phyloP scores from a whole-genome alignment of 2,329 filamentous ascomycete species.

The Xylariomycetidae sp. region DNA sequence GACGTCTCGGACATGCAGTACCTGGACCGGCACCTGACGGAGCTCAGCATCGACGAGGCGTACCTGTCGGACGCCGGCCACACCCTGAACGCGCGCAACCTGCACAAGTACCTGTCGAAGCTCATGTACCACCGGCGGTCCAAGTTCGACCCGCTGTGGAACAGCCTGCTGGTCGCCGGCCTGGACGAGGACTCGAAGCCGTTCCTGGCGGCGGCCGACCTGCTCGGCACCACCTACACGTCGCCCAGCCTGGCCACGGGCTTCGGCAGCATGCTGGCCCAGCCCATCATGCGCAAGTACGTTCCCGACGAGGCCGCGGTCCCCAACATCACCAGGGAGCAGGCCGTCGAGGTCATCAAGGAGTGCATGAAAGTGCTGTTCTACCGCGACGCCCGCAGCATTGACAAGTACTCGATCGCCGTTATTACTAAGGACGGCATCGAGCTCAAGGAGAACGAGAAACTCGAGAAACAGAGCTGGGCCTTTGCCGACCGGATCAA shows the following conservation, averaged over 20 bases:
- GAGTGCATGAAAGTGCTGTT: constrained; percentile 98
- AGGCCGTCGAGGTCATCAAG: constrained; percentile 75
- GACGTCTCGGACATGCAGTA: constrained; percentile 99
- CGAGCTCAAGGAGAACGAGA: constrained; percentile 76
- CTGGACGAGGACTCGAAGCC: constrained; percentile 75
- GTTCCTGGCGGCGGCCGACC: constrained; percentile 87
- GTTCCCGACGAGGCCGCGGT: constrained; percentile 81
- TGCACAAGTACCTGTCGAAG: constrained; percentile 95
- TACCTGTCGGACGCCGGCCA: constrained; percentile 55
- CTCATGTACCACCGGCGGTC: constrained; percentile 92
- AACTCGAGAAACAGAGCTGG: constrained; percentile 95
- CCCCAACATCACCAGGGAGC: constrained; percentile 65
- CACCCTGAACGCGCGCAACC: constrained; percentile 80
- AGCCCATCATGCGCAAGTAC: constrained; percentile 80
- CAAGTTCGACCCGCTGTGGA: constrained; percentile 97
- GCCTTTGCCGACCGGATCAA: constrained; percentile 92
- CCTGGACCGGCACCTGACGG: constrained; percentile 83
- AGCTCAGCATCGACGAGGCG: constrained; percentile 83
- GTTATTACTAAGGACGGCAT: constrained; percentile 87
- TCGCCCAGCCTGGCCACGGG: constrained; percentile 88
- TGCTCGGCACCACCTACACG: constrained; percentile 88
- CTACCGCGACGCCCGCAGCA: constrained; percentile 90
- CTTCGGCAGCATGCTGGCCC: constrained; percentile 86
- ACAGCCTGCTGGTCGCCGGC: constrained; percentile 86
- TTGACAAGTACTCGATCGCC: constrained; percentile 88